Evolutionary conservation across 2,329 filamentous ascomycete genomes (phyloP).

Genomic region (Lojkania enalia): DNA sequence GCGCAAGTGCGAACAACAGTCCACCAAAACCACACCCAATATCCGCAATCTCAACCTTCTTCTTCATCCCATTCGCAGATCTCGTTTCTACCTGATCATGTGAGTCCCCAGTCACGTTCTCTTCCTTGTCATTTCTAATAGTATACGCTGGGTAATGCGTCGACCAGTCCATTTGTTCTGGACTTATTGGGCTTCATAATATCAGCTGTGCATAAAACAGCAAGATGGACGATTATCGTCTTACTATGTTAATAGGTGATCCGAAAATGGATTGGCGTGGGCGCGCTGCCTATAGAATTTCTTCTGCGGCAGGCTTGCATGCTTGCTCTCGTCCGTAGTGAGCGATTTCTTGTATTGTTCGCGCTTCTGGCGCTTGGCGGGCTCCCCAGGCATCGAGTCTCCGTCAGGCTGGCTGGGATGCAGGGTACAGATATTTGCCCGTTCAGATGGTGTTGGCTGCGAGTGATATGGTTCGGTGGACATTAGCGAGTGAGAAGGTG

Average conservation of each 20-base stretch:
- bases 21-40: conserved; percentile 98
- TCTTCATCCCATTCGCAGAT: conserved; percentile 49
- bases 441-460: neutral
- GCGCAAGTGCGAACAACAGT: conserved; percentile 81
- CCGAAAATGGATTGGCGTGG: conserved; percentile 97
- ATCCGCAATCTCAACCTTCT: conserved; percentile 87
- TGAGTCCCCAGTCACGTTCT: conserved; percentile 22
- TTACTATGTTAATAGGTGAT: conserved; percentile 87
- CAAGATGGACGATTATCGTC: neutral
- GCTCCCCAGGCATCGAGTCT: conserved; percentile 42
- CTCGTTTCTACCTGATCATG: conserved; percentile 23
- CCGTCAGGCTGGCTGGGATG: neutral
- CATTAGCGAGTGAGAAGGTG: neutral
- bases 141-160: conserved; percentile 76
- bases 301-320: conserved; percentile 78
- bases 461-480: neutral
- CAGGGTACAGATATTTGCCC: neutral
- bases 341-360: conserved; percentile 49
- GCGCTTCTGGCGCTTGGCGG: conserved; percentile 50
- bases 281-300: conserved; percentile 95
- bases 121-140: conserved; percentile 40
- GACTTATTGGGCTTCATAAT: conserved; percentile 68
- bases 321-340: conserved; percentile 38
- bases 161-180: conserved; percentile 89
- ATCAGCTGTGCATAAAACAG: conserved; percentile 20